Evolutionary conservation across 2,329 filamentous ascomycete genomes (phyloP), one percentile per base, ranked within the genome.

Genomic region (Didymella keratinophila): DNA sequence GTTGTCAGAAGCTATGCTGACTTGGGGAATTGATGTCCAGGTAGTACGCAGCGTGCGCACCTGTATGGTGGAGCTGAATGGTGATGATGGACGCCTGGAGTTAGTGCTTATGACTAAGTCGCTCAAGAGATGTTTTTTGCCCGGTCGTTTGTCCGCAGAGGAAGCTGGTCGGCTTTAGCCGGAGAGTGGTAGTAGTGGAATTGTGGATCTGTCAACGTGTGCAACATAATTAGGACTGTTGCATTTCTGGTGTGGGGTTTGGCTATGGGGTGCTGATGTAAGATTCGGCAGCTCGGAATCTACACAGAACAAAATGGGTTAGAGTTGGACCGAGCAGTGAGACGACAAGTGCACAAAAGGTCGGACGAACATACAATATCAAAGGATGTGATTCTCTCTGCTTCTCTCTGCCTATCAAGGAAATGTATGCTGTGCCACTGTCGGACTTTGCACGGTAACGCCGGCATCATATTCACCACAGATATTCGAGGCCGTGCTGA

Each of bases 41-140:
- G 12, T 34, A 36, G 16, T 42, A n/a, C 25, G 47, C 36, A 42
- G 32, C 23, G 47, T 28, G 37, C 8, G 12, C 27, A 11, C 34
- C 23, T 43, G 34, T 27, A 36, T 47, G 47, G 54, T 43, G 11
- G 54, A 23, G 16, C 43, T 14, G 3, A 16, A 8, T 14, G 28
- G 25, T 21, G 34, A 32, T 51, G 42, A 52, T 37, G 42, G 42
- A 21, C 46, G 53, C 53, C 53, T 56, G 21, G 39, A 11, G 8
- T 39, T 52, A 57, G 54, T 47, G 47, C 54, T 57, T 51, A 52
- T 52, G 32, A 46, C 5, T 14, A 45, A 18, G 21, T 27, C 14
- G 12, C n/a, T 11, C 10, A n/a, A 18, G 14, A 28, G 8, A 41
- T 18, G 30, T 23, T n/a, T 37, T 36, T 49, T 4, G n/a, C n/a